A percentile compares a stretch with the other conserved stretches of the same genome.
phyloP scores from a whole-genome alignment of 805 yeast species.

The Sugiyamaella lignohabitans region DNA sequence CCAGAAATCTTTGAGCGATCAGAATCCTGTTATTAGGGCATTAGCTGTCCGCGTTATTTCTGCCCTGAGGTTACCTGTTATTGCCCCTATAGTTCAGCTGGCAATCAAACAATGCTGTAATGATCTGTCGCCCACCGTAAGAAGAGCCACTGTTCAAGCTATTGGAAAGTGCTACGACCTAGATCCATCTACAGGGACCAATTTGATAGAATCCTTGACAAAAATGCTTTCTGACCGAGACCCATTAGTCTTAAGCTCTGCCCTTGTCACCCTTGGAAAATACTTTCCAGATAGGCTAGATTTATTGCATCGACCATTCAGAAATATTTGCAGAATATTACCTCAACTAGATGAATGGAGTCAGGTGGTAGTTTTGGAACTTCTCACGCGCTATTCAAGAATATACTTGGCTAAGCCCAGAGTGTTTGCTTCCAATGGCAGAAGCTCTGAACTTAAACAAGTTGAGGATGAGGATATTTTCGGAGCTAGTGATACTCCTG shows the following conservation, averaged over 20 bases:
- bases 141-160: conserved; percentile 74
- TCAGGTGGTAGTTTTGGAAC: conserved; percentile 51
- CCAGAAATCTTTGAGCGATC: conserved; percentile 73
- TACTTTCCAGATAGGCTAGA: conserved; percentile 54
- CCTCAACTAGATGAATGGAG: conserved; percentile 66
- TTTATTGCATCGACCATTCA: conserved; percentile 63
- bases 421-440: conserved; percentile 32
- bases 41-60: conserved; percentile 73
- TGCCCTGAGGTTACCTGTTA: conserved; percentile 75
- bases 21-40: conserved; percentile 59
- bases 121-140: conserved; percentile 72
- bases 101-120: conserved; percentile 60
- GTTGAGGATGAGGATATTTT: conserved; percentile 8
- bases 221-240: conserved; percentile 60
- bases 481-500: conserved; percentile 20
- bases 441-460: neutral
- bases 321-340: conserved; percentile 45
- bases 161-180: conserved; percentile 50
- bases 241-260: conserved; percentile 60
- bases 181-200: conserved; percentile 40
- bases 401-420: conserved; percentile 52
- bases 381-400: conserved; percentile 62
- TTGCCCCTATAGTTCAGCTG: conserved; percentile 68
- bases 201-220: conserved; percentile 44
- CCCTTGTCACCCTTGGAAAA: conserved; percentile 50